Base-by-base conservation (phyloP, 2,329 filamentous ascomycete genomes). In the Dothideomycetes sp. region DNA sequence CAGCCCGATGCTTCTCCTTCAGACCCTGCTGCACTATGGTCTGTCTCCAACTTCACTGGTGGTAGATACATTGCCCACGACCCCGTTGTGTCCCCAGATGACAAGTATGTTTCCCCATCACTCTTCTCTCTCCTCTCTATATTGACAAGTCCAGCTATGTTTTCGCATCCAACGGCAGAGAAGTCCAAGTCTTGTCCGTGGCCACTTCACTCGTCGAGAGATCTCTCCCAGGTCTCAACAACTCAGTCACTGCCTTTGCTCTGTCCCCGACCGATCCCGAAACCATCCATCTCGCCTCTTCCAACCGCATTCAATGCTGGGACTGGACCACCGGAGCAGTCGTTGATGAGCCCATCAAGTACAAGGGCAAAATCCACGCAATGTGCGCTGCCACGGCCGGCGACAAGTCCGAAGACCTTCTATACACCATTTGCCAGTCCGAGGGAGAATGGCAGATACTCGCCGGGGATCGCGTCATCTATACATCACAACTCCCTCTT, bases 121-220 rank as follows among this genome's bases (percentile, higher is more conserved):
- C 42, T 9, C 27, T 12, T 14, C 32, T 17, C 9, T 12, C 10
- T 37, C 36, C 54, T 8, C 30, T 17, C n/a, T 3, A 2, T 16
- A 18, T 33, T 62, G 38, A 64, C 51, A 51, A 43, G 19, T 32
- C 16, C 16, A 86, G 84, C 55, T 73, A 81, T 60, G 58, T 95
- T 30, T 78, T 95, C 42, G 59, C 94, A 41, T 75, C 81, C 22
- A 84, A 85, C 52, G 74, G 79, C 44, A 79, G 75, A 19, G 80
- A 81, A 8, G 68, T 95, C 39, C 82, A 87, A 56, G 72, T 94
- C 18, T 94, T 91, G 60, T 83, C 84, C 2, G 76, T 84, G 19
- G 68, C 75, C 47, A 87, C 86, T 40, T 96, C 91, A 2, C 73
- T 93, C 36, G 74, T 93, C 16, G 69, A 85, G 34, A 79, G 85